Evolutionary conservation across 371 early-diverging fungal species (phyloP).

Genomic region (Syncephalastrum sp.): DNA sequence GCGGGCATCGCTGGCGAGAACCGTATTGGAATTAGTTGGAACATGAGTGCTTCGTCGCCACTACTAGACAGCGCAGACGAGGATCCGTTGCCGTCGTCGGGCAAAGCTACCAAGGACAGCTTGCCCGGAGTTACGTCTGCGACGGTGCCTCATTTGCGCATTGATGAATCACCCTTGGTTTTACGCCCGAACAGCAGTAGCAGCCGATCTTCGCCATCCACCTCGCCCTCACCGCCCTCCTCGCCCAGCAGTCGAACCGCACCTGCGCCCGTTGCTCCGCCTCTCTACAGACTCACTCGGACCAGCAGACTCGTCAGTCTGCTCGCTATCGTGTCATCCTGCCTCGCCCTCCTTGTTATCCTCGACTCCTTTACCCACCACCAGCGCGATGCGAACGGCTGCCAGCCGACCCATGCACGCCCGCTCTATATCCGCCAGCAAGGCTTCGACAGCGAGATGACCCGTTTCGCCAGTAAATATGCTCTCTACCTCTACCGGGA

Average conservation of each 20-base stretch:
- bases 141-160: constrained; percentile 17
- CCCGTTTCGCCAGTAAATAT: constrained; percentile 77
- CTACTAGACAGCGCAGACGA: constrained; percentile 14
- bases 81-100: constrained; percentile 9
- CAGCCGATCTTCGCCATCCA: constrained; percentile 21
- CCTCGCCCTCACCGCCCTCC: constrained; percentile 29
- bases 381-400: constrained; percentile 68
- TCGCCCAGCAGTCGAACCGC: constrained; percentile 12
- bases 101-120: constrained; percentile 3
- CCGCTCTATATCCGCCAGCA: constrained; percentile 70
- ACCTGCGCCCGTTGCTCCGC: constrained; percentile 15
- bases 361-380: constrained; percentile 59
- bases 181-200: constrained; percentile 8
- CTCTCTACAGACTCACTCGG: constrained; percentile 20
- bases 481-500: constrained; percentile 79
- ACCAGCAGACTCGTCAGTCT: constrained; percentile 16
- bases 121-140: not conserved
- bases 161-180: constrained; percentile 18
- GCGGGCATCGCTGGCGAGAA: too few relatives aligned
- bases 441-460: constrained; percentile 64
- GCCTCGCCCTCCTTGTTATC: constrained; percentile 31
- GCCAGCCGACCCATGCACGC: constrained; percentile 81
- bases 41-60: constrained; percentile 7
- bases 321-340: constrained; percentile 24
- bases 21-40: not conserved